Evolutionary conservation across 2,329 filamentous ascomycete genomes (phyloP), one percentile per base, ranked within the genome.

Genomic region (Torrubiella hemipterigena): DNA sequence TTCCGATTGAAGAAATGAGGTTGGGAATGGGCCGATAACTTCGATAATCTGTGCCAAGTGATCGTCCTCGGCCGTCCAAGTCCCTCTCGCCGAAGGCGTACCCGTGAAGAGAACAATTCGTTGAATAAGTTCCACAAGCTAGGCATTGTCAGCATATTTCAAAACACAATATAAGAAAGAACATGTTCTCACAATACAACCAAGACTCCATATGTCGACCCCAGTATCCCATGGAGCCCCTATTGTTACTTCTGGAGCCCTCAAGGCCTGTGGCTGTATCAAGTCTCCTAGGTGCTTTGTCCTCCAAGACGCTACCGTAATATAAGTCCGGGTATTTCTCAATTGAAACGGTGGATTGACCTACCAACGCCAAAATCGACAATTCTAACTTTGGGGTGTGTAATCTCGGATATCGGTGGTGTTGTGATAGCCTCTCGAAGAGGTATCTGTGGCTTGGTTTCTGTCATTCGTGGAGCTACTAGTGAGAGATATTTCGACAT

Each of bases 221-320:
- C 24, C 31, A 5, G 29, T 10, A 28, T 42, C 37, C 43, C 44
- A 48, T 1, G 37, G 34, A 9, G 43, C 42, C 4, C 38, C 38
- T 3, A 49, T 38, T 4, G 43, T 32, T 6, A 47, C 46, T 32
- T 49, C 45, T 1, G 45, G 46, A 7, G 45, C 37, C 8, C 44
- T 39, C 5, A 49, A 38, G 7, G 37, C 38, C 1, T 34, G 28
- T 2, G 46, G 36, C 26, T 48, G 43, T n/a, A 49, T 47, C 3
- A 20, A 15, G 13, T 48, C 43, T 7, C 30, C 37, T 2, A 48
- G 34, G 23, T 48, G 45, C 3, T 35, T 39, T 2, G 37, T 32
- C 1, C 15, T 25, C 45, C 44, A 48, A 27, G 38, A 43, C 2
- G 45, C 42, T 5, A 43, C 21, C 1, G 31, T 33, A 32, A 41